Conservation (phyloP, 768 basidiomycete genomes). For the Trametes elegans region DNA sequence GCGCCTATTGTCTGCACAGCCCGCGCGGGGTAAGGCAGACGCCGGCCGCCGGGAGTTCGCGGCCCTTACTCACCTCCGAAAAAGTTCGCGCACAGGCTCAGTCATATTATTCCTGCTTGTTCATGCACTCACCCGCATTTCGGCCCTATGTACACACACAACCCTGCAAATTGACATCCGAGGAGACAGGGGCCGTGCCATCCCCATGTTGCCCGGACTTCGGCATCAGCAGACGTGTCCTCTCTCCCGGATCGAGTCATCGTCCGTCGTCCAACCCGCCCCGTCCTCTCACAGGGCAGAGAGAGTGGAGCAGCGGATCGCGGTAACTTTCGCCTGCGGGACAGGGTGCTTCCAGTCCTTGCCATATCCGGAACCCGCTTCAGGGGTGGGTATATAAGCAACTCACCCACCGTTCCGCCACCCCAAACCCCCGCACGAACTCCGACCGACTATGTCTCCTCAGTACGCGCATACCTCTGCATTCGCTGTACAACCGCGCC, state of each 20-base stretch:
- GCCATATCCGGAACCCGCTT: neutral
- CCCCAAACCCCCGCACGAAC: neutral
- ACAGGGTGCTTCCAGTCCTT: neutral
- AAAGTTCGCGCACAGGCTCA: constrained; percentile 6
- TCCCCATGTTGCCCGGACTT: neutral
- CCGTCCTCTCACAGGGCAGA: neutral
- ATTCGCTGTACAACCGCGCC: neutral
- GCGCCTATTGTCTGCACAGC: constrained; percentile 3
- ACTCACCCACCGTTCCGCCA: no score
- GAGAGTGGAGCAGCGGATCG: constrained; percentile 3
- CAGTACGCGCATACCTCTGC: neutral
- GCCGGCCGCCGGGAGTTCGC: neutral
- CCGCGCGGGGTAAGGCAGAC: neutral
- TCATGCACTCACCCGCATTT: neutral
- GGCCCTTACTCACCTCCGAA: constrained; percentile 18
- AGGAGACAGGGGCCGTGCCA: neutral
- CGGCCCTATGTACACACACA: neutral
- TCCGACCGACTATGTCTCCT: constrained; percentile 8
- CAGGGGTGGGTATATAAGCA: neutral
- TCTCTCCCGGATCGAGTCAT: constrained; percentile 13
- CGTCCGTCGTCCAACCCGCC: neutral
- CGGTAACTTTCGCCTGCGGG: neutral
- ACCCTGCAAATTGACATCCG: neutral
- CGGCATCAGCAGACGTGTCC: neutral
- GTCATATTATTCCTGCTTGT: constrained; percentile 3